phyloP scores from a whole-genome alignment of 768 basidiomycete species.

The Pulveroboletus ravenelii region DNA sequence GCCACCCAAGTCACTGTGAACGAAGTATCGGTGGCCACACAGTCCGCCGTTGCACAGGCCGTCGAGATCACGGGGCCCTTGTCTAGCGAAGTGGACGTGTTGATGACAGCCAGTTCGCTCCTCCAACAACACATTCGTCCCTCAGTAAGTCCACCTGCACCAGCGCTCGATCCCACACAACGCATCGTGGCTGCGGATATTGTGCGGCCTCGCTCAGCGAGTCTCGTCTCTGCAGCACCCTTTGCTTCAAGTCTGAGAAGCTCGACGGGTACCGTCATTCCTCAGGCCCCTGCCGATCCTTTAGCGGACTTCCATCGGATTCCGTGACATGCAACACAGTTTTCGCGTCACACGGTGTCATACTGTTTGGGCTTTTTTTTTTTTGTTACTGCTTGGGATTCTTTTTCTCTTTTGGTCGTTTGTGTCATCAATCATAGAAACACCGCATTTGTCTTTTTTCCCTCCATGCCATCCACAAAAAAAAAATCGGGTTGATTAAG shows the following conservation, averaged over 20 bases:
- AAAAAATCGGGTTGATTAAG: conserved; percentile 26
- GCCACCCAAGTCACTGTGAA: conserved; percentile 47
- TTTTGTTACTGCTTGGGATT: conserved; percentile 22
- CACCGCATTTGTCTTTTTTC: conserved; percentile 15
- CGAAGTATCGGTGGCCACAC: conserved; percentile 57
- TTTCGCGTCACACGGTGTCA: conserved; percentile 17
- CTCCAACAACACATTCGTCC: conserved; percentile 41
- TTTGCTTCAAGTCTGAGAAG: conserved; percentile 22
- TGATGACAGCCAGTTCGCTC: conserved; percentile 61
- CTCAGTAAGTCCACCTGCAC: conserved; percentile 24
- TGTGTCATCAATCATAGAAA: conserved; percentile 31
- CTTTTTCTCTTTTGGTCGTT: conserved; percentile 18
- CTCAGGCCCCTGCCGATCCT: conserved; percentile 24
- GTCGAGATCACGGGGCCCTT: conserved; percentile 69
- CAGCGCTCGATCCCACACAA: conserved; percentile 25
- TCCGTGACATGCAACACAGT: conserved; percentile 11
- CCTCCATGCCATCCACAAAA: conserved; percentile 10
- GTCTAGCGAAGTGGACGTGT: conserved; percentile 76
- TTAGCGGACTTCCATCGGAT: conserved; percentile 25
- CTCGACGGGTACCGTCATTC: conserved; percentile 17
- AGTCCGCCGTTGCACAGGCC: conserved; percentile 78
- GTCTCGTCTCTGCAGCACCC: conserved; percentile 23
- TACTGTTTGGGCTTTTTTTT: conserved; percentile 16
- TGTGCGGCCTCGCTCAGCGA: conserved; percentile 34
- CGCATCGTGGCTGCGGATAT: conserved; percentile 26